Base-by-base conservation (phyloP, 768 basidiomycete species). In the Russula sp. region DNA sequence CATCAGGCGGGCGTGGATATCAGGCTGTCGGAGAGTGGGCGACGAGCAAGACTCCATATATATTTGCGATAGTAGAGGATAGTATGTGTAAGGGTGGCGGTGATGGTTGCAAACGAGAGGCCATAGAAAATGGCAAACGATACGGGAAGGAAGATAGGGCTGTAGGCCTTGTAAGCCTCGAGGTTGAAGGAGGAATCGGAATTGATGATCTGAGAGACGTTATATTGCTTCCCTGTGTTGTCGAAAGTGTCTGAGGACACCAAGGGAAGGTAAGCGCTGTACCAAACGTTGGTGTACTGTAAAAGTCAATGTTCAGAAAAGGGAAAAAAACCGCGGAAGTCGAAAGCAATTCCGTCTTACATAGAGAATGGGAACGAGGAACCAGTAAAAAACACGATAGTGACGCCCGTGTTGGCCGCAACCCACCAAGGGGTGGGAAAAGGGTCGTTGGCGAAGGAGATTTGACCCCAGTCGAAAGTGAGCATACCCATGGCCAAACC, bases 1-100 rank as follows among this genome's bases (percentile, higher is more conserved):
- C 92, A 94, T 94, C 38, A 94, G 78, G 16, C 90, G 83, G 22
- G 89, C 89, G 69, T 94, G 92, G 65, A 94, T 84, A 75, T 94
- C 92, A 1, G 88, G 86, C 70, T 93, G 89, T 92, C 92, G 50
- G 81, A 75, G 76, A 92, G 81, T 14, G 89, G 81, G 58, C 86
- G 83, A 56, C 85, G 84, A 38, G 85, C 76, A 73, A 90, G 89
- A 0, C 73, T 75, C 84, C 83, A 87, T 59, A 93, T 88, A 71
- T 90, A 88, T 71, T 89, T 88, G 34, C 89, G 83, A 80, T 85
- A 89, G 75, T 83, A 91, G 44, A 92, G 77, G 73, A 80, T 74
- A 0, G 89, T 83, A 69, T 94, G 92, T 30, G 80, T 83, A 65
- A 90, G 71, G 3, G 87, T 88, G 0, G 90, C 82, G 0, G 90